Evolutionary conservation across 805 yeast genomes (phyloP).

Genomic region (Spathaspora sp.): DNA sequence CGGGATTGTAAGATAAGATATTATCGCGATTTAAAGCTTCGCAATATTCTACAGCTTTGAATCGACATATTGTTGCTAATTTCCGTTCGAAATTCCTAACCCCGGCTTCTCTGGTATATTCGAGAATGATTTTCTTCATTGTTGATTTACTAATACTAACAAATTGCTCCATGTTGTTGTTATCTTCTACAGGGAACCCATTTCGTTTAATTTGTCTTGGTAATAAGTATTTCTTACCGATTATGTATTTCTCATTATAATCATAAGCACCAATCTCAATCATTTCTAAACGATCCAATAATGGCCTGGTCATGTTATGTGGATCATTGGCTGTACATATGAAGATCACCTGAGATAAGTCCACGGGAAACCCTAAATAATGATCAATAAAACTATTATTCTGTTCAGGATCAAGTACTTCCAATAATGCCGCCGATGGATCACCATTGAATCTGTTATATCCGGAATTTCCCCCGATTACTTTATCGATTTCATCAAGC

Average conservation of each 20-base stretch:
- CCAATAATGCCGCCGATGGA: conserved; percentile 85
- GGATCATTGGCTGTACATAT: conserved; percentile 85
- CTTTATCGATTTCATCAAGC: conserved; percentile 83
- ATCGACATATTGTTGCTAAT: conserved; percentile 74
- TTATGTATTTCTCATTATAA: conserved; percentile 68
- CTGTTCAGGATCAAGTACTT: conserved; percentile 89
- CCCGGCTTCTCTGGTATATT: conserved; percentile 83
- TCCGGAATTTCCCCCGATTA: conserved; percentile 50
- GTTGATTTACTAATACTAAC: conserved; percentile 50
- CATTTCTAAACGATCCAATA: conserved; percentile 80
- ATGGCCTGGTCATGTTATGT: conserved; percentile 66
- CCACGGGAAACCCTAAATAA: conserved; percentile 81
- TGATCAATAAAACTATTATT: conserved; percentile 75
- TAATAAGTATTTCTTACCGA: conserved; percentile 63
- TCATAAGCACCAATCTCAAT: conserved; percentile 79
- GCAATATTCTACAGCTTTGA: conserved; percentile 71
- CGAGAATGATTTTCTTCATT: conserved; percentile 57
- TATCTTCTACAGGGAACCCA: conserved; percentile 46
- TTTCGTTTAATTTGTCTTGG: conserved; percentile 73
- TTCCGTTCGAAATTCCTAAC: conserved; percentile 76
- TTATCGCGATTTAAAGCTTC: conserved; percentile 18
- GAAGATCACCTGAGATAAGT: conserved; percentile 74
- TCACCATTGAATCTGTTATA: conserved; percentile 63
- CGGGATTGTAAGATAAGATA: conserved; percentile 26
- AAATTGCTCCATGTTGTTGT: conserved; percentile 18